These are phyloP conservation scores for Podosphaera xanthii DNA, from an alignment of 2,329 filamentous ascomycete species.

Conservation along the genomic window DNA sequence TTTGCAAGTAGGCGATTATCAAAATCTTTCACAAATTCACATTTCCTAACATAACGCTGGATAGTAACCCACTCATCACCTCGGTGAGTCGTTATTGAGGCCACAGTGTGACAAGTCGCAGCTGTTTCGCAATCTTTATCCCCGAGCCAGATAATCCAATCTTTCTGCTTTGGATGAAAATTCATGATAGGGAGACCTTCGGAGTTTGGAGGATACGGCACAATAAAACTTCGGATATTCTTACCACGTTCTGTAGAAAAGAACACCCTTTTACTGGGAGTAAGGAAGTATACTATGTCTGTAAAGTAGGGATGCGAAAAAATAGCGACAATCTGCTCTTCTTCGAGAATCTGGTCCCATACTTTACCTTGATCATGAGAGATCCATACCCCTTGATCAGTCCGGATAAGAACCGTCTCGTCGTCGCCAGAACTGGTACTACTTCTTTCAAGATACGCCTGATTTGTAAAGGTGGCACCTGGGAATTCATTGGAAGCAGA, in stretches of 20 bases:
- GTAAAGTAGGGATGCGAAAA: conserved; percentile 61
- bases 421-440: conserved; percentile 39
- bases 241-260: conserved; percentile 66
- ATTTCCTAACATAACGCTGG: conserved; percentile 52
- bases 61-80: conserved; percentile 63
- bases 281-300: conserved; percentile 73
- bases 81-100: conserved; percentile 57
- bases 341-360: conserved; percentile 51
- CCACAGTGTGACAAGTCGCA: conserved; percentile 42
- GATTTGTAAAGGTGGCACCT: conserved; percentile 28
- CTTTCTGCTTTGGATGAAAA: conserved; percentile 68
- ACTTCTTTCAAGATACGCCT: conserved; percentile 59
- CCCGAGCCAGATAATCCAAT: conserved; percentile 86
- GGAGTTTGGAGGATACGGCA: conserved; percentile 29
- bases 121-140: conserved; percentile 37
- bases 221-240: conserved; percentile 50
- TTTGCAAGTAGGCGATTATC: conserved; percentile 21
- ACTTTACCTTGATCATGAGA: conserved; percentile 72
- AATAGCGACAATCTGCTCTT: conserved; percentile 46
- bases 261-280: conserved; percentile 37
- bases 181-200: conserved; percentile 30
- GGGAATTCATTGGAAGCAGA: conserved; percentile 39
- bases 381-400: conserved; percentile 33
- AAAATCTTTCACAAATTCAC: conserved; percentile 58
- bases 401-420: conserved; percentile 43